Base-by-base conservation (phyloP, 257 asterid genomes). In the Salvia miltiorrhiza region DNA sequence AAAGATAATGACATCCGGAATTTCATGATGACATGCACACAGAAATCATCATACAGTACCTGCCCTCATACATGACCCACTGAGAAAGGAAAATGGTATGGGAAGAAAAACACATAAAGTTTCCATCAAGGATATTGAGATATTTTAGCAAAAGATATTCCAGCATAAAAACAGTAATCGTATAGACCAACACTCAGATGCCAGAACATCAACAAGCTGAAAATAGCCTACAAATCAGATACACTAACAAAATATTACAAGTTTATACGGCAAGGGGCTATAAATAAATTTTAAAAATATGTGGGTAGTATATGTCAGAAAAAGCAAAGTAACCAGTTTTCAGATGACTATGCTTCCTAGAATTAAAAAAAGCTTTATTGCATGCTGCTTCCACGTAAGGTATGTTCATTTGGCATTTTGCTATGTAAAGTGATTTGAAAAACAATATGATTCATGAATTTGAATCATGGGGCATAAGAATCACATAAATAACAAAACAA, bases 361-460 rank as follows among this genome's bases (percentile, higher is more conserved):
- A 26, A 30, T 26, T 13, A 4, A 7, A 3, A 55, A 26, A 13
- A 20, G 49, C 37, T 61, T 61, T 40, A 20, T 13, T 21, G 39
- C 23, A 63, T 5, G 68, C 19, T 21, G 68, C 40, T 28, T 41
- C 68, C 23, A 3, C 67, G 44, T 45, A 23, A 69, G 32, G 54
- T 35, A 9, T 39, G 65, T 68, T 26, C 17, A 39, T 37, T 11
- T 65, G 20, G 64, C 73, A 69, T 30, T 12, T 55, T 23, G 61
- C 61, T 2, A 53, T 11, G 16, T 10, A 5, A 47, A n/a, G 1
- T 47, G 20, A 47, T 17, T 47, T 17, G 54, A 16, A 23, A 53
- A 23, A 24, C 13, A 50, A 48, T 17, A 50, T 21, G 2, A 3
- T 20, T 3, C 28, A 20, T 50, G 32, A 50, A 20, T 23, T 21